Evolutionary conservation across 169 alveolate species (phyloP), one percentile per base, ranked within the genome.

Genomic region (Amoebophrya sp.): DNA sequence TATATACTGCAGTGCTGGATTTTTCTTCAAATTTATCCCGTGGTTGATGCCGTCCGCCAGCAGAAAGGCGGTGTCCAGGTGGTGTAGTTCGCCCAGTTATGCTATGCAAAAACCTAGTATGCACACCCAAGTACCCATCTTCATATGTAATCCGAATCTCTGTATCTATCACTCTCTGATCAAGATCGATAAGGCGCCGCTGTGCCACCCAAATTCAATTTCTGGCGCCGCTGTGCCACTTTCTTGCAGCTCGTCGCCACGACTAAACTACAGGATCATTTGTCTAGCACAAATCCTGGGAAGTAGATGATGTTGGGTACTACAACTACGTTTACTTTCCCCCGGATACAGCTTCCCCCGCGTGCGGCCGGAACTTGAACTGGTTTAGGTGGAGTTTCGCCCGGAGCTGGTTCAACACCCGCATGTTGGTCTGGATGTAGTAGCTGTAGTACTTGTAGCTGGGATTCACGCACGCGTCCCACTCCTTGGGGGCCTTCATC

Each of bases 281-380:
- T n/a, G n/a, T n/a, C n/a, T n/a, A n/a, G n/a, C n/a, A n/a, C n/a
- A n/a, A n/a, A n/a, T n/a, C n/a, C n/a, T n/a, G n/a, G n/a, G n/a
- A n/a, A n/a, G n/a, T n/a, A n/a, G n/a, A n/a, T n/a, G n/a, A n/a
- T n/a, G n/a, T n/a, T n/a, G n/a, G n/a, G n/a, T n/a, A n/a, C n/a
- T n/a, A n/a, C n/a, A n/a, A n/a, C n/a, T n/a, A n/a, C n/a, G n/a
- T n/a, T n/a, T n/a, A n/a, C n/a, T n/a, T n/a, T n/a, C n/a, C n/a
- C n/a, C n/a, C n/a, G n/a, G n/a, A n/a, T n/a, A n/a, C n/a, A n/a
- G 40, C 92, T 93, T 97, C 98, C 29, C 99, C 99, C 92, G 98
- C 95, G 93, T 97, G 99, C 55, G 98, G 99, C 40, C 93, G 40
- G n/a, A 53, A 92, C 29, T 77, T 89, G 90, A 92, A 92, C 38